Evolutionary conservation across 441 rosid species (phyloP).

Genomic region (Bocquillonia castaneifolia): DNA sequence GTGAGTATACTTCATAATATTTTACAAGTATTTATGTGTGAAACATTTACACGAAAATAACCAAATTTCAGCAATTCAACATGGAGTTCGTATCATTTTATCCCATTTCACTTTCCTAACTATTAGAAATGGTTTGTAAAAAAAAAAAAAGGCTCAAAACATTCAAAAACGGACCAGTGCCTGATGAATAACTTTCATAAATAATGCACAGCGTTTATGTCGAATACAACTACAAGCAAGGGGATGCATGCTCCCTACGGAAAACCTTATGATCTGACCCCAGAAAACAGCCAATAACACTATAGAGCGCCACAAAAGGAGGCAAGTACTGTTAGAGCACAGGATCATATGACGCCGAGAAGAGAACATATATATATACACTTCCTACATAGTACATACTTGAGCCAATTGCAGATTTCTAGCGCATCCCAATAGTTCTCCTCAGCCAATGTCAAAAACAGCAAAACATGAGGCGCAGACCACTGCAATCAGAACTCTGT

Average conservation of each 20-base stretch:
- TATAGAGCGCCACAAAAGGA: neutral
- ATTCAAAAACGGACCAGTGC: neutral
- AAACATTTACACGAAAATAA: neutral
- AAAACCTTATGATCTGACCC: conserved; percentile 2
- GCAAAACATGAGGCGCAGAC: neutral
- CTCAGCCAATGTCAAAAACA: neutral
- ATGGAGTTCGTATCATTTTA: neutral
- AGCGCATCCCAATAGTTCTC: neutral
- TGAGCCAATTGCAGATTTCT: neutral
- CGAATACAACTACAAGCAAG: conserved; percentile 6
- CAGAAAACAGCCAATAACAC: neutral
- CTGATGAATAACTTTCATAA: neutral
- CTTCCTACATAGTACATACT: too few species aligned
- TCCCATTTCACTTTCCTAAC: neutral
- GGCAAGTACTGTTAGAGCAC: neutral
- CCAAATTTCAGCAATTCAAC: neutral
- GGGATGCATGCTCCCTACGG: neutral
- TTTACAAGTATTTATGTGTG: too few species aligned
- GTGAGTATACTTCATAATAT: too few species aligned
- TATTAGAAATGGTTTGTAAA: too few species aligned
- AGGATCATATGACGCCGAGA: neutral
- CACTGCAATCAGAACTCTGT: neutral
- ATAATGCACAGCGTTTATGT: conserved; percentile 10
- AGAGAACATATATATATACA: conserved; percentile 2
- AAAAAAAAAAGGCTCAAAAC: neutral